These are phyloP conservation scores for Citrus medica DNA, from an alignment of 345 rosid species.

Conservation along the genomic window DNA sequence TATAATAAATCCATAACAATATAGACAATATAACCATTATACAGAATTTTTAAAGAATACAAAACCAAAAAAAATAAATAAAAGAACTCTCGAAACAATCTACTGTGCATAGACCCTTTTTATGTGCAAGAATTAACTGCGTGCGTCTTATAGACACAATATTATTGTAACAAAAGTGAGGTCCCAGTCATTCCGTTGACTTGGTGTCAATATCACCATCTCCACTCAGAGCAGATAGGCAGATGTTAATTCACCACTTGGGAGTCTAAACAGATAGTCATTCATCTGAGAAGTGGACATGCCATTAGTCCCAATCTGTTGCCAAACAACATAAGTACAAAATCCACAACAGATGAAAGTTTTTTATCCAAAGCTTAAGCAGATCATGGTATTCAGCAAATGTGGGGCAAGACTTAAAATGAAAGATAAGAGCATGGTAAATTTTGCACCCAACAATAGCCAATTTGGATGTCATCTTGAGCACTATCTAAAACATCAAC, in stretches of 20 bases:
- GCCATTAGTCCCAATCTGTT: too few species aligned
- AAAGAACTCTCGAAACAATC: not conserved
- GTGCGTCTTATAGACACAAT: too few species aligned
- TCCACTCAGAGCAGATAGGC: not conserved
- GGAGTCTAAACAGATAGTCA: not conserved
- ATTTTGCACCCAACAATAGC: not conserved
- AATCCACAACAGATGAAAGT: too few species aligned
- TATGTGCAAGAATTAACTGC: conserved; percentile 23
- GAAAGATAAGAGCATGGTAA: not conserved
- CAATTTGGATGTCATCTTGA: not conserved
- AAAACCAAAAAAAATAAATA: not conserved
- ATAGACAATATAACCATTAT: not conserved
- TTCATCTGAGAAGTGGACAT: too few species aligned
- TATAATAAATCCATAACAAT: too few species aligned
- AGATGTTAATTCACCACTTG: too few species aligned
- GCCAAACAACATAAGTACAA: too few species aligned
- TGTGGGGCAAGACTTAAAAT: conserved; percentile 51
- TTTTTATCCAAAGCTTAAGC: too few species aligned
- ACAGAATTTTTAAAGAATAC: not conserved
- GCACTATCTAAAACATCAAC: not conserved
- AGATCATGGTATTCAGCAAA: conserved; percentile 43
- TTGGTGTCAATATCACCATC: too few species aligned
- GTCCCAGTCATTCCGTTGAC: too few species aligned
- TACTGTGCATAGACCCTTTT: conserved; percentile 8
- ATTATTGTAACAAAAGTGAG: too few species aligned